Base-by-base conservation (phyloP, 116 monocot species). In the Iris pallida region DNA sequence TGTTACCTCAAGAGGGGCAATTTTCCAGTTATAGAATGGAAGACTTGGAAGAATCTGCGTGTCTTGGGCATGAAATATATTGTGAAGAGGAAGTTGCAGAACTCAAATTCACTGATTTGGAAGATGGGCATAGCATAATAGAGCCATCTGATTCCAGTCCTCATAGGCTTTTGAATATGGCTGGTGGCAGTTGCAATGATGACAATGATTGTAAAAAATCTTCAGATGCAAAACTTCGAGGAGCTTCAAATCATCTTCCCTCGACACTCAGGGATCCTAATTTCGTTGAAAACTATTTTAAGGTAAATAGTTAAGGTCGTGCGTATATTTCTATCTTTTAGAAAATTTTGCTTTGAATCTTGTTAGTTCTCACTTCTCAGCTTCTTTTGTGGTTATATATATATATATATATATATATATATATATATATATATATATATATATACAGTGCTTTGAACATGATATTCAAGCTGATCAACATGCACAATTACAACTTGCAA, bases 241-340 rank as follows among this genome's bases (percentile, higher is more conserved):
- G 58, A 20, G 53, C 57, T 81, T 81, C 73, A 15, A 73, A 61
- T 71, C 63, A 41, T 42, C 65, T 65, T 46, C 88, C 78, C 69
- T 85, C 90, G 65, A 85, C 83, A 63, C 62, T 80, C 18, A 77
- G 70, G 7, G 93, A 90, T 77, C 83, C 86, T 69, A 83, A 92
- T 73, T 98, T 98, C 73, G 93, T 98, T 54, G 86, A 90, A 67
- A 98, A 92, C 69, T 98, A 98, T 78, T 98, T 98, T 68, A 98
- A 93, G 86, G 96, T 86, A 78, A 64, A 66, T 55, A 56, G 45
- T 16, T 43, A 45, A 42, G 3, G 51, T 61, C 15, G 12, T 61
- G 11, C 44, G 30, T 30, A 30, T 30, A 30, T 30, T 51, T 51
- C 49, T 51, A 51, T 4, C 11, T 51, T 51, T 51, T 51, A 9